Conservation (phyloP, 805 yeast genomes). For the Saccharomycopsis oosterbeekiorum region DNA sequence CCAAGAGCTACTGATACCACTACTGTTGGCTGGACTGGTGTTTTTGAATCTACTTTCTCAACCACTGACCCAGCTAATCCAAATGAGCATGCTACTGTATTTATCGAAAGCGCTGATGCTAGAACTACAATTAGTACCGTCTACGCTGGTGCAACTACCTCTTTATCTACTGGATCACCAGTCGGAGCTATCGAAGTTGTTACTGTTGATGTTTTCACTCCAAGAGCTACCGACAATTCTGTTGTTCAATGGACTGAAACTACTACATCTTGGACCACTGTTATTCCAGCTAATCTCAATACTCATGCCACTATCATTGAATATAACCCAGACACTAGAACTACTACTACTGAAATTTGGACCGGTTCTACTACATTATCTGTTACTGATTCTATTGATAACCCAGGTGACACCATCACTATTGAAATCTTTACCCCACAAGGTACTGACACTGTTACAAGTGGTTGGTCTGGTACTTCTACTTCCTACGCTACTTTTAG, state of each 20-base stretch:
- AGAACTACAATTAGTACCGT: no score
- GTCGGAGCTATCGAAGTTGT: neutral
- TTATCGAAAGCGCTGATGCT: no score
- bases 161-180: neutral
- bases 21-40: neutral
- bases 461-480: no score
- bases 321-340: no score
- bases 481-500: no score
- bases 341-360: no score
- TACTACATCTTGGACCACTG: conserved; percentile 1
- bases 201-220: conserved; percentile 1
- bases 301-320: conserved; percentile 5
- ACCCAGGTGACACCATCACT: no score
- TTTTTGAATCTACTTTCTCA: neutral
- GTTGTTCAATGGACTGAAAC: conserved; percentile 2
- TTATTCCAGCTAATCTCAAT: conserved; percentile 3
- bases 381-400: no score
- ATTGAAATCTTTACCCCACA: no score
- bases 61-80: neutral
- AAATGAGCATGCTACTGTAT: no score
- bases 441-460: no score
- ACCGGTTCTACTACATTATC: no score
- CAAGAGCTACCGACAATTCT: neutral
- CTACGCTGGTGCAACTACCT: neutral
- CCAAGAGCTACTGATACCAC: conserved; percentile 2